Evolutionary conservation across 139 green algal genomes (phyloP).

Genomic region (Volvox reticuliferus): DNA sequence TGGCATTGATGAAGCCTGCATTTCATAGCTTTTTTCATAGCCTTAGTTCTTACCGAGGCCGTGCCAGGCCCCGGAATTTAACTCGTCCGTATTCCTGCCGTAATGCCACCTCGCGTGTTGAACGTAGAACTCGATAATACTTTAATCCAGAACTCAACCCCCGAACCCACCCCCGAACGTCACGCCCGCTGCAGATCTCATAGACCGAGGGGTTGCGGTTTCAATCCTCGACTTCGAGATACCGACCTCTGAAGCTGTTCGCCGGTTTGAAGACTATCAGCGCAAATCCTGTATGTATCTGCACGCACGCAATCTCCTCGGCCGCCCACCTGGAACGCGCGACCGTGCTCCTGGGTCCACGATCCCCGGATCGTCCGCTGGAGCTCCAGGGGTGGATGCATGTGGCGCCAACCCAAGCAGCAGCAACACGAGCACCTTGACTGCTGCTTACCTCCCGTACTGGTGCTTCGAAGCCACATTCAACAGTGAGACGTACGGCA

Average conservation of each 20-base stretch:
- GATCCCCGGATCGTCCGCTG: no score
- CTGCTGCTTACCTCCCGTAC: slow-evolving; percentile 21
- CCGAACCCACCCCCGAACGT: no score
- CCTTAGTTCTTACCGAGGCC: not conserved
- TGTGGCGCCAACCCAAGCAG: not conserved
- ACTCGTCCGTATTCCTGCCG: not conserved
- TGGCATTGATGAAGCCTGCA: not conserved
- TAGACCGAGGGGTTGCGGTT: slow-evolving; percentile 1
- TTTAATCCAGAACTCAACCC: no score
- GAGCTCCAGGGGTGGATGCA: not conserved
- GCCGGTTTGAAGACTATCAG: slow-evolving; percentile 38
- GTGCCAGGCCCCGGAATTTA: not conserved
- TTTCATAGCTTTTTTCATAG: not conserved
- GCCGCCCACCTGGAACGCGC: not conserved
- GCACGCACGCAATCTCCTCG: slow-evolving; percentile 27
- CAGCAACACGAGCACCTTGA: not conserved
- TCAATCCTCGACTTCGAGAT: slow-evolving; percentile 37
- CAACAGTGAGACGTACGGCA: not conserved
- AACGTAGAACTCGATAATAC: no score
- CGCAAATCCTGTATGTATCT: slow-evolving; percentile 23
- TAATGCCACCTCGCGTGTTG: no score
- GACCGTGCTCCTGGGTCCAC: no score
- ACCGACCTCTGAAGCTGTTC: slow-evolving; percentile 5
- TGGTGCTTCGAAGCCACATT: slow-evolving; percentile 37
- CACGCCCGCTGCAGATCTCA: not conserved